Percentiles rank a stretch among this genome's conserved stretches.
Evolutionary conservation across 345 rosid genomes (phyloP).

Genomic region (Hibiscus trionum): DNA sequence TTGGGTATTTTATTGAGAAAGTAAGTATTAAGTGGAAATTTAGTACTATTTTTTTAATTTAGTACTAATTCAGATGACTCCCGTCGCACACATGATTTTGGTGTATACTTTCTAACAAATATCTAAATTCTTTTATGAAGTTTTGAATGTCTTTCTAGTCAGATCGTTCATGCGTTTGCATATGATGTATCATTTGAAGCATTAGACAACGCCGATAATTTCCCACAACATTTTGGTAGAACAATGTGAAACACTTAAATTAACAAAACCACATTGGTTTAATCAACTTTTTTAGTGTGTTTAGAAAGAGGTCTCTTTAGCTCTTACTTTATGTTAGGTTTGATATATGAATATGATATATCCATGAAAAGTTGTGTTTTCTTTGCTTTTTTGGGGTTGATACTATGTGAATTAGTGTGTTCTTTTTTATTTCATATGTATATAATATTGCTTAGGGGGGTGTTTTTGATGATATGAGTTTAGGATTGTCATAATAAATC

Average conservation of each 20-base stretch:
- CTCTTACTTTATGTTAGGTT: background rate
- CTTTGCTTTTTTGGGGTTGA: background rate
- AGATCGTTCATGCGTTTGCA: too few species aligned
- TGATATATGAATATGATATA: background rate
- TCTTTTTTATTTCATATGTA: background rate
- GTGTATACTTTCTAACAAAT: too few species aligned
- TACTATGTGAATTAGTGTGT: background rate
- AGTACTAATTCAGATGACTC: too few species aligned
- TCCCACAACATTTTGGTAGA: too few species aligned
- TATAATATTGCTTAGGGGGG: background rate
- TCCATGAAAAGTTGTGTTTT: background rate
- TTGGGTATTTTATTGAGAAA: slow-evolving; percentile 81
- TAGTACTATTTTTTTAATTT: background rate
- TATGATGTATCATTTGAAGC: too few species aligned
- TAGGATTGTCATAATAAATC: background rate
- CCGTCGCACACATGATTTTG: too few species aligned
- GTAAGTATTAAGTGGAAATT: slow-evolving; percentile 22
- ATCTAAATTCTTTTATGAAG: too few species aligned
- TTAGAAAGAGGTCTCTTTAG: background rate
- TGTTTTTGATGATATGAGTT: background rate
- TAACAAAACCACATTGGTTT: too few species aligned
- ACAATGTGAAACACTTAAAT: too few species aligned
- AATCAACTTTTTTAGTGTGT: background rate
- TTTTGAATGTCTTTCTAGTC: too few species aligned
- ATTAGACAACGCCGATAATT: too few species aligned